Conservation (phyloP, 768 basidiomycete species). For the Tricholoma hemisulphureum region DNA sequence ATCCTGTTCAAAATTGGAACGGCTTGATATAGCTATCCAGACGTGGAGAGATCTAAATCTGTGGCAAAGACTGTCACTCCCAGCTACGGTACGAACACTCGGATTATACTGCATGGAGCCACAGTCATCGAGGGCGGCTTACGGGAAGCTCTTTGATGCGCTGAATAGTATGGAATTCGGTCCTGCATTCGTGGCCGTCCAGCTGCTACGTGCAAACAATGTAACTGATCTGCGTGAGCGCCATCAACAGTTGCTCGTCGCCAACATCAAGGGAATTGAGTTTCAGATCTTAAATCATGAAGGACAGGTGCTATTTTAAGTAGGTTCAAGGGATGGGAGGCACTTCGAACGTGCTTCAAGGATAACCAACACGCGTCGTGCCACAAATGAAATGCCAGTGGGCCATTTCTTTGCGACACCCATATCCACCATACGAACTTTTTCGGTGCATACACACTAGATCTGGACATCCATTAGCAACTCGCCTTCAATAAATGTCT, state of each 20-base stretch:
- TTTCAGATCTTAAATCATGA: slow-evolving; percentile 14
- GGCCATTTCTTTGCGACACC: no score
- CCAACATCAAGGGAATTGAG: slow-evolving; percentile 6
- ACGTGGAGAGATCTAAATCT: slow-evolving; percentile 4
- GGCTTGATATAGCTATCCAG: slow-evolving; percentile 12
- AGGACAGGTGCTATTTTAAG: slow-evolving; percentile 6
- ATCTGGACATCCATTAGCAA: no score
- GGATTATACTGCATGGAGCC: slow-evolving; percentile 11
- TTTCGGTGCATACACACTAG: no score
- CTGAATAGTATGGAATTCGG: slow-evolving; percentile 3
- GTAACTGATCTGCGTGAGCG: slow-evolving; percentile 9
- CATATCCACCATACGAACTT: no score
- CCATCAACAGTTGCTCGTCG: slow-evolving; percentile 7
- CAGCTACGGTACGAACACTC: slow-evolving; percentile 9
- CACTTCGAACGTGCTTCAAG: no score
- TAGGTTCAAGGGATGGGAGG: background rate
- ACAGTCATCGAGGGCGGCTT: slow-evolving; percentile 6
- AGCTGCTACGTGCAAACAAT: slow-evolving; percentile 12
- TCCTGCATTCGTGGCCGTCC: slow-evolving; percentile 7
- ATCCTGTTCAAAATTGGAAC: slow-evolving; percentile 11
- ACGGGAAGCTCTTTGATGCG: slow-evolving; percentile 2
- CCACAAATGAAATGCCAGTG: no score
- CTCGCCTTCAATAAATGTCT: no score
- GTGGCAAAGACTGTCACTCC: background rate
- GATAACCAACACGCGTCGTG: no score